A percentile compares a stretch with the other conserved stretches of the same genome.
phyloP scores from a whole-genome alignment of 208 protist species.

The Crithidia mellificae region DNA sequence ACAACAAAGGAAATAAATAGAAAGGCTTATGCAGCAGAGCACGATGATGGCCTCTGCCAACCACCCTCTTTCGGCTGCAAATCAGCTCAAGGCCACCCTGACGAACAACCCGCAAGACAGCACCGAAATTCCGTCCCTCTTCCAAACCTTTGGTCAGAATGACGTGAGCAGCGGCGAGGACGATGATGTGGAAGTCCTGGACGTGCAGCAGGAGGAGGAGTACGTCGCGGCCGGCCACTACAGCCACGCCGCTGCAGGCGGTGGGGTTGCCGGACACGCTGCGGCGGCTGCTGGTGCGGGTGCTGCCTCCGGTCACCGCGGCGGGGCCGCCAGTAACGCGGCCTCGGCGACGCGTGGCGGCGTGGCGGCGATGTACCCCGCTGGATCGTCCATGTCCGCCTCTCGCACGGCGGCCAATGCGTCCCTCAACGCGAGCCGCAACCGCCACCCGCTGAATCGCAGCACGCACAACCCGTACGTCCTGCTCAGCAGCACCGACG shows the following conservation, averaged over 20 bases:
- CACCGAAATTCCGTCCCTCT: slow-evolving; percentile 57
- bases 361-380: not conserved
- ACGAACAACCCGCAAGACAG: slow-evolving; percentile 39
- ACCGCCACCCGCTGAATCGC: slow-evolving; percentile 24
- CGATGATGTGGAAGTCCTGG: slow-evolving; percentile 22
- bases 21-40: not conserved
- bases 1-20: no score
- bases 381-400: not conserved
- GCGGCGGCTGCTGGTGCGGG: not conserved
- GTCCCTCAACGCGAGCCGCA: slow-evolving; percentile 15
- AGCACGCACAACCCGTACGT: slow-evolving; percentile 42
- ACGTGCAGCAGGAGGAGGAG: not conserved
- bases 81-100: slow-evolving; percentile 17
- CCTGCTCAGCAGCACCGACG: slow-evolving; percentile 28
- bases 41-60: not conserved
- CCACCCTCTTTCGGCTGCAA: not conserved
- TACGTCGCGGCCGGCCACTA: slow-evolving; percentile 6
- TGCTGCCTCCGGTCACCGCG: not conserved
- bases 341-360: not conserved
- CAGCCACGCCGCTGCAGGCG: not conserved
- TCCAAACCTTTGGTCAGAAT: slow-evolving; percentile 47
- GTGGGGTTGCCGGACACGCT: not conserved
- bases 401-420: not conserved
- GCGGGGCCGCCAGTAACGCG: not conserved
- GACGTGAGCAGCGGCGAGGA: slow-evolving; percentile 28